Base-by-base conservation (phyloP, 768 basidiomycete species). In the Agrocybe praecox region DNA sequence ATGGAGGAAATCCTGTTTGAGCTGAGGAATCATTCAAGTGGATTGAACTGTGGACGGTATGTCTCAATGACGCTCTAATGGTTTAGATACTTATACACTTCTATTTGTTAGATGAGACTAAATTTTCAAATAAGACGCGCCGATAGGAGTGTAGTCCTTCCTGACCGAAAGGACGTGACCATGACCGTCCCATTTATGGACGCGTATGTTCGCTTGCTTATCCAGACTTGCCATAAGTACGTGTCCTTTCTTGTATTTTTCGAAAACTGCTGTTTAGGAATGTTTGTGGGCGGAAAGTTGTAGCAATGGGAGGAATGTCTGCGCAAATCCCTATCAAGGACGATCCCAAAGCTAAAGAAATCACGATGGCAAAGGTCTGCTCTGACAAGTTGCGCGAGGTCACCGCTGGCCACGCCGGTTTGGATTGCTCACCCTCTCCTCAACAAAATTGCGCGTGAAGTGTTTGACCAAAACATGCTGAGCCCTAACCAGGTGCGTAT, bases 321-420 rank as follows among this genome's bases (percentile, higher is more conserved):
- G 97, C 97, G 18, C 95, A 97, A 69, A 98, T 99, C 67, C 97
- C 96, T n/a, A 97, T 99, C 82, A 98, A 94, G 79, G 87, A 94
- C 68, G 94, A 99, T 69, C 80, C 86, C 21, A 85, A 87, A 63
- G 95, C 94, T 49, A 98, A 99, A 75, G 90, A 96, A 49, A 70
- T 84, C 15, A 97, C 95, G 12, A 98, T 97, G 94, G 80, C 81
- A 61, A 98, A 98, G 75, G 97, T 99, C 59, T 85, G 83, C 62
- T 89, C 88, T 8, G 97, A 99, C 76, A 98, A 99, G 75, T 78
- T 94, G 52, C 89, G 97, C 52, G 97, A 99, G 71, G 96, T 98
- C 60, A 92, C 81, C 22, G 91, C 93, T n/a, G 97, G 97, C 1
- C 97, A 98, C 69, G 97, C 98, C 67, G 96, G 95, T 47, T 3